A percentile compares a stretch with the other conserved stretches of the same genome.
phyloP scores from a whole-genome alignment of 2,329 filamentous ascomycete genomes.

The Aspergillus sp. region DNA sequence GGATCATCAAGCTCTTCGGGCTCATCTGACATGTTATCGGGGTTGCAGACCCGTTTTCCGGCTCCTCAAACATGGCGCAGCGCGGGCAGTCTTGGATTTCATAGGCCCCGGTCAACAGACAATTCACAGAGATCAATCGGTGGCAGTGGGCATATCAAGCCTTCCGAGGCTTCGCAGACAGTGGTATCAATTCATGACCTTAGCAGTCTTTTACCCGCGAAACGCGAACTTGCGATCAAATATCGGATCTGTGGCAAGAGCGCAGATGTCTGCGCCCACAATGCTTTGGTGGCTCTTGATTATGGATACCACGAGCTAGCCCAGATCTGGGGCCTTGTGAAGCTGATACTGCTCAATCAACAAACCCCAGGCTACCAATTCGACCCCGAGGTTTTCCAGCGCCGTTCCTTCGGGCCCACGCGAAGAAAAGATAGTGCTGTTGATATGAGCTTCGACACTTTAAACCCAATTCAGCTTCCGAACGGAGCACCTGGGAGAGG shows the following conservation, averaged over 20 bases:
- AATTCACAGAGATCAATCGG: slow-evolving; percentile 48
- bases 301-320: slow-evolving; percentile 65
- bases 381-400: slow-evolving; percentile 60
- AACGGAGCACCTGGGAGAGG: slow-evolving; percentile 37
- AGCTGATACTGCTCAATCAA: slow-evolving; percentile 68
- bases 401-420: slow-evolving; percentile 49
- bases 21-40: slow-evolving; percentile 38
- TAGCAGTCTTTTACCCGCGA: slow-evolving; percentile 66
- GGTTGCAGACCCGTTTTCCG: slow-evolving; percentile 43
- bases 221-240: slow-evolving; percentile 65
- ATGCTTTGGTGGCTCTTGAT: slow-evolving; percentile 68
- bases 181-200: slow-evolving; percentile 68
- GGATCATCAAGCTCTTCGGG: slow-evolving; percentile 51
- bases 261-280: slow-evolving; percentile 74
- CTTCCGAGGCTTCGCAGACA: slow-evolving; percentile 52
- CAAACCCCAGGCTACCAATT: slow-evolving; percentile 62
- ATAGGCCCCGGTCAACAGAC: slow-evolving; percentile 47
- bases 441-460: slow-evolving; percentile 23
- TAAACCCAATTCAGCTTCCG: slow-evolving; percentile 25
- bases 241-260: slow-evolving; percentile 82
- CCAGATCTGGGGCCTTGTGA: slow-evolving; percentile 76
- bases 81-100: slow-evolving; percentile 45
- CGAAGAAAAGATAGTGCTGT: slow-evolving; percentile 27
- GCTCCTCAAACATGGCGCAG: slow-evolving; percentile 48
- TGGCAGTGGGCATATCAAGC: slow-evolving; percentile 48